Base-by-base conservation (phyloP, 2,329 filamentous ascomycete species). In the Canariomyces notabilis region DNA sequence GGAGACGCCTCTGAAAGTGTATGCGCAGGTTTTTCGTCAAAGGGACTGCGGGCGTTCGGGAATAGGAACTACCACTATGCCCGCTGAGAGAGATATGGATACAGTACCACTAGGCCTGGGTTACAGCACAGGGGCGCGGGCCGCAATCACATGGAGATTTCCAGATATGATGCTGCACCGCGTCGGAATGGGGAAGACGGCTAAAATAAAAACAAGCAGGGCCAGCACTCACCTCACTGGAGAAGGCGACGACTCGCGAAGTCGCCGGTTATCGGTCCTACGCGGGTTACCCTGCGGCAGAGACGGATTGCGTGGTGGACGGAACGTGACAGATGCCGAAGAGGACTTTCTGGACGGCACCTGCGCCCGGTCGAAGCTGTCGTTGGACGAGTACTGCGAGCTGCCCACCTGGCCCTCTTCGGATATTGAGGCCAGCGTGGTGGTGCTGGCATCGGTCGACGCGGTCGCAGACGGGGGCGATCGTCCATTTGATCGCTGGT, bases 281-380 rank as follows among this genome's bases (percentile, higher is more conserved):
- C 72, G 70, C 48, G 73, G 72, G 3, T 59, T 53, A 20, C 74
- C 74, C 50, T 76, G 74, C 4, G 74, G 73, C 15, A 77, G 61
- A 16, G 64, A 62, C 4, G 70, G 70, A 51, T 75, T 67, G 1
- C 58, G 60, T 21, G 67, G 67, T n/a, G 63, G 59, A 3, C 67
- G 69, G 54, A 77, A 77, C 7, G 66, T 67, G 42, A 78, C 67
- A 12, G 71, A 76, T 22, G 71, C 69, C 23, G 67, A 59, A 2
- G 75, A 78, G 11, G 66, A 66, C 53, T 74, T 75, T 40, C 71
- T 65, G 36, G 66, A 66, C 40, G 64, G 53, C 11, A 59, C 55
- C 21, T 56, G 61, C 55, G 57, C 64, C 50, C 60, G 62, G 38
- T 60, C 59, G 48, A 61, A 62, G 48, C 67, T 64, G 60, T 63